Percentiles rank a stretch among this genome's conserved stretches.
phyloP scores from a whole-genome alignment of 208 protist genomes.

The Leishmania gerbilli region DNA sequence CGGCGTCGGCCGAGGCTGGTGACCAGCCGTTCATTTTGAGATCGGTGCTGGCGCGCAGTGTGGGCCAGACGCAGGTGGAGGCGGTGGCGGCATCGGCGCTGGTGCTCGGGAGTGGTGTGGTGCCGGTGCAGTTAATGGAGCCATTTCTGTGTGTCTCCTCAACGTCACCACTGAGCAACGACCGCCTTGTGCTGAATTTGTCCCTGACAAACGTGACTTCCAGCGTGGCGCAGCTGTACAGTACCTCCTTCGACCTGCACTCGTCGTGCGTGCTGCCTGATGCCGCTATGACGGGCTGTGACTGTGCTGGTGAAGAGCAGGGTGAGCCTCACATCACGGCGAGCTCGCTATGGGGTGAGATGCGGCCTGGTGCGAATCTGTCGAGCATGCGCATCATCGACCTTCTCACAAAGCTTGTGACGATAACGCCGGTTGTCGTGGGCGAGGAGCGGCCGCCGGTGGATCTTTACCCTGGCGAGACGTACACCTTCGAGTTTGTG shows the following conservation, averaged over 20 bases:
- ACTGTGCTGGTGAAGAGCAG: background rate
- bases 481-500: conserved; percentile 79
- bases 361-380: conserved; percentile 44
- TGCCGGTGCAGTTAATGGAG: conserved; percentile 35
- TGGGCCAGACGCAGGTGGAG: conserved; percentile 33
- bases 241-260: conserved; percentile 68
- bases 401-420: conserved; percentile 56
- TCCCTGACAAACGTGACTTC: conserved; percentile 58
- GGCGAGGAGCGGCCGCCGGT: conserved; percentile 54
- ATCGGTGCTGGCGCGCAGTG: conserved; percentile 30
- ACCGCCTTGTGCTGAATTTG: conserved; percentile 61
- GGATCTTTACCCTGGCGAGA: conserved; percentile 63
- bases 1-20: background rate
- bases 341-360: conserved; percentile 44
- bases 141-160: conserved; percentile 56
- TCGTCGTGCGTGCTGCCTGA: conserved; percentile 47
- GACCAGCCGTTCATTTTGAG: conserved; percentile 27
- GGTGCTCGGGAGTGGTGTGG: conserved; percentile 51
- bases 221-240: conserved; percentile 45
- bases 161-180: conserved; percentile 48
- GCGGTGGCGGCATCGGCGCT: conserved; percentile 19
- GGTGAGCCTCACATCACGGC: conserved; percentile 24
- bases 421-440: conserved; percentile 65
- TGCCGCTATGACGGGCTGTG: conserved; percentile 8
- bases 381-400: conserved; percentile 55